phyloP scores from a whole-genome alignment of 2,329 filamentous ascomycete species.

The Madurella fahalii region DNA sequence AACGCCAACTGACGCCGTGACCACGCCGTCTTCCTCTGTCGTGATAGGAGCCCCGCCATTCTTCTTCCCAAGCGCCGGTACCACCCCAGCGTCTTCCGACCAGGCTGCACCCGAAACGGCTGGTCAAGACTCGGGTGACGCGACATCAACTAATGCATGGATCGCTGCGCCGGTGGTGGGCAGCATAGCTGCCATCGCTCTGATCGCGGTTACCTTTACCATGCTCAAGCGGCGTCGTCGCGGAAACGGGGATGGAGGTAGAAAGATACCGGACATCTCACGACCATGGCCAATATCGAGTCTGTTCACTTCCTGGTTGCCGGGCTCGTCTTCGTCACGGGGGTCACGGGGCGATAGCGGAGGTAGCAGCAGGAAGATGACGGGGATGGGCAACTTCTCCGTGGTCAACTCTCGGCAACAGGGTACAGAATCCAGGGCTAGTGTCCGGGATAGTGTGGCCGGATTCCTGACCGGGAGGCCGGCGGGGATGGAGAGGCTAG shows the following conservation, averaged over 20 bases:
- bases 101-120: not conserved
- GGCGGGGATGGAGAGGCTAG: constrained; percentile 27
- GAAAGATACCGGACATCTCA: not conserved
- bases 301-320: constrained; percentile 19
- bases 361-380: constrained; percentile 1
- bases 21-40: not conserved
- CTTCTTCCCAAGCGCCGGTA: constrained; percentile 6
- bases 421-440: constrained; percentile 1
- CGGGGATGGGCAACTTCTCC: constrained; percentile 23
- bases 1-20: not conserved
- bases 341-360: not conserved
- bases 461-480: constrained; percentile 18
- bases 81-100: constrained; percentile 1
- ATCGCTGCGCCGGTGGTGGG: constrained; percentile 35
- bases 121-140: not conserved
- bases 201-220: constrained; percentile 31
- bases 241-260: not conserved
- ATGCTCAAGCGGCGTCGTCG: constrained; percentile 30
- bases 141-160: constrained; percentile 27
- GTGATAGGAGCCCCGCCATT: not conserved
- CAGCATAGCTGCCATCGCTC: constrained; percentile 30
- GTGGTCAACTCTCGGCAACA: constrained; percentile 15
- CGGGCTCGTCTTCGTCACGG: constrained; percentile 1
- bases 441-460: constrained; percentile 21
- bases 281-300: constrained; percentile 4